Percentiles rank a stretch among this genome's conserved stretches.
phyloP scores from a whole-genome alignment of 2,329 filamentous ascomycete species.

The Chaetomium sp. region DNA sequence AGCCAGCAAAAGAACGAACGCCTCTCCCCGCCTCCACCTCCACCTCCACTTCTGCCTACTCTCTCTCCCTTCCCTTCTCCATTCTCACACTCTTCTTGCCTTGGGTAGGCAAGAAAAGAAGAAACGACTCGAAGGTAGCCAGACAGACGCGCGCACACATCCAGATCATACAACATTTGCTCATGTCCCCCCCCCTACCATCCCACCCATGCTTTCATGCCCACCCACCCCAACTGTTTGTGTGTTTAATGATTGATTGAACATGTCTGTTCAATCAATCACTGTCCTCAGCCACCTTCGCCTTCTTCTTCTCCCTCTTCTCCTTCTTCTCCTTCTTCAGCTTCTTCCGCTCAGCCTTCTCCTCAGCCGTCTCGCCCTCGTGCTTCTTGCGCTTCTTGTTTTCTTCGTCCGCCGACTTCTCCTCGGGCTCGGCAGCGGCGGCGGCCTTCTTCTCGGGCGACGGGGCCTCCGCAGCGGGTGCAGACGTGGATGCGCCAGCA shows the following conservation, averaged over 20 bases:
- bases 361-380: slow-evolving; percentile 66
- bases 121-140: no score
- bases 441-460: slow-evolving; percentile 15
- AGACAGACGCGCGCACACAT: no score
- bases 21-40: slow-evolving; percentile 39
- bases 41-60: slow-evolving; percentile 43
- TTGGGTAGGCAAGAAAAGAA: no score
- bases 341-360: slow-evolving; percentile 49
- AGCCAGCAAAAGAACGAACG: slow-evolving; percentile 3
- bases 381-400: slow-evolving; percentile 78
- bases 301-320: slow-evolving; percentile 41
- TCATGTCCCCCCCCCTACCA: no score
- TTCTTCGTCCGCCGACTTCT: slow-evolving; percentile 23
- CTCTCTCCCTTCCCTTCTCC: slow-evolving; percentile 29
- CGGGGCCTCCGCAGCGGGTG: slow-evolving; percentile 22
- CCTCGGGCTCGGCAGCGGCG: slow-evolving; percentile 5
- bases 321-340: slow-evolving; percentile 52
- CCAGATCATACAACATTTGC: no score
- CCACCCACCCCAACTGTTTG: no score
- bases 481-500: slow-evolving; percentile 32
- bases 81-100: slow-evolving; percentile 52
- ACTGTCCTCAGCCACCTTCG: slow-evolving; percentile 41
- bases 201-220: no score
- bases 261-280: no score
- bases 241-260: no score